Base-by-base conservation (phyloP, 345 rosid genomes). In the Heritiera fomes region DNA sequence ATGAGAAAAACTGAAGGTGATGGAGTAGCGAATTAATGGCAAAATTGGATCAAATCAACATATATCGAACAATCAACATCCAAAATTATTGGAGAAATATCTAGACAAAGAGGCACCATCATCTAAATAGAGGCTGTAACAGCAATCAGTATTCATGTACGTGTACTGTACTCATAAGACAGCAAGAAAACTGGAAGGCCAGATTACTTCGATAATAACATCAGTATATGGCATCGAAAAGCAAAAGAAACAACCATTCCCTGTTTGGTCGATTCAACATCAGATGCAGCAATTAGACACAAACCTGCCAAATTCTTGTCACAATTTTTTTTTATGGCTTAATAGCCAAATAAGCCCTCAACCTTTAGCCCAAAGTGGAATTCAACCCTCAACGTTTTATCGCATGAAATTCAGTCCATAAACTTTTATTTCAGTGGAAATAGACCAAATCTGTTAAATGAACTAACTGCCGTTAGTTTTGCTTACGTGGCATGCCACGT, bases 1-100 rank as follows among this genome's bases (percentile, higher is more conserved):
- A 23, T 11, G 6, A 43, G 45, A 67, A 41, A 11, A 45, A 10
- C 10, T 67, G 53, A 20, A n/a, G 58, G 38, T 3, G 38, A 47
- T 1, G 4, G 34, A 4, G 30, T 12, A n/a, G 32, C 30, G 23
- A 46, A n/a, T 28, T 28, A 71, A 71, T 2, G 10, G 20, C 9
- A 49, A 58, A 49, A 71, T 49, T 71, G 13, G 52, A 71, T 71
- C 30, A 71, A 30, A 23, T 28, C 52, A 71, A 49, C 20, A 71
- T 1, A 30, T 5, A 49, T 32, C 60, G 7, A 9, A 50, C 58
- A 28, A 12, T 23, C 11, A 49, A 58, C 40, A 70, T 14, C 58
- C 41, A 28, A 70, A 71, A 49, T 9, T 4, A 12, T 5, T 28
- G 7, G 59, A 47, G 32, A 71, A 23, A 49, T 7, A 49, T 47